A percentile compares a stretch with the other conserved stretches of the same genome.
Conservation (phyloP, 805 yeast species). For the Scheffersomyces stipitis region DNA sequence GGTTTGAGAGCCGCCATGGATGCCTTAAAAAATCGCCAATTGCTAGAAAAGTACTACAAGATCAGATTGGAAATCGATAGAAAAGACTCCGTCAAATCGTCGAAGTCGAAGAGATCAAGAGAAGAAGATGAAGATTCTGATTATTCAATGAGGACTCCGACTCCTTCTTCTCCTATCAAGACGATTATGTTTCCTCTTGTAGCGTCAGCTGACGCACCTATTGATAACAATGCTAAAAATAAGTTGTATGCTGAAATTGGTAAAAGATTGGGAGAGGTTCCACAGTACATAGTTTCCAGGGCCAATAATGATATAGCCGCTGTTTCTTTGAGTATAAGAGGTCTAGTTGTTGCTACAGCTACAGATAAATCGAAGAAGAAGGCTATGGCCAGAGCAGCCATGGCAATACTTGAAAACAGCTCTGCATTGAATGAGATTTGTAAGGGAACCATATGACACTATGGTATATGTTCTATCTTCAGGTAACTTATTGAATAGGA, state of each 20-base stretch:
- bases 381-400: slow-evolving; percentile 43
- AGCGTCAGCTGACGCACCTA: slow-evolving; percentile 21
- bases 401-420: slow-evolving; percentile 29
- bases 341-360: slow-evolving; percentile 29
- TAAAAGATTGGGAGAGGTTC: slow-evolving; percentile 31
- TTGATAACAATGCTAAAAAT: slow-evolving; percentile 38
- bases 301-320: slow-evolving; percentile 6
- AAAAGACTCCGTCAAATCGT: slow-evolving; percentile 12
- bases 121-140: slow-evolving; percentile 3
- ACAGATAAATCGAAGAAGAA: slow-evolving; percentile 37
- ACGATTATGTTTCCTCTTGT: slow-evolving; percentile 25
- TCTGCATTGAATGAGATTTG: slow-evolving; percentile 14
- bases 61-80: slow-evolving; percentile 40
- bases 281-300: slow-evolving; percentile 26
- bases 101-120: slow-evolving; percentile 5
- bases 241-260: slow-evolving; percentile 40
- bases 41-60: slow-evolving; percentile 64
- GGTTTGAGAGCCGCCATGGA: slow-evolving; percentile 83
- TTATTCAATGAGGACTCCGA: too few relatives aligned
- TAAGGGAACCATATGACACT: too few relatives aligned
- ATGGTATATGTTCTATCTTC: too few relatives aligned
- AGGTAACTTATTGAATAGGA: too few relatives aligned
- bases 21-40: slow-evolving; percentile 58
- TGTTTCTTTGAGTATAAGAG: slow-evolving; percentile 28
- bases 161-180: slow-evolving; percentile 2